phyloP scores from a whole-genome alignment of 1,284 basidiomycete species.

The Cutaneotrichosporon curvatum region DNA sequence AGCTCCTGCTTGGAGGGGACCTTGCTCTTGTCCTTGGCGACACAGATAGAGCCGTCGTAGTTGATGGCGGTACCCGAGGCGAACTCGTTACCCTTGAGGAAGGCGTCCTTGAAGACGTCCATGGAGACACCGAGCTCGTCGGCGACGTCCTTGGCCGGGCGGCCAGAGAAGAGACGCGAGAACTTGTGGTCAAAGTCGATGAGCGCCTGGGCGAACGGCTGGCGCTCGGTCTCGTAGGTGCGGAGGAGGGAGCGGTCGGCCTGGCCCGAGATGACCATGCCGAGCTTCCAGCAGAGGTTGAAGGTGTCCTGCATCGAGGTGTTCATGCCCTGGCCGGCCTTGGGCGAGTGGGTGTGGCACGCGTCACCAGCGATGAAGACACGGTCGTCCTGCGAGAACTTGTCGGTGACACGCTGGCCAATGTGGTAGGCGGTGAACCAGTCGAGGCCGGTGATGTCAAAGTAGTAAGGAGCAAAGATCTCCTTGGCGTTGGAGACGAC shows the following conservation, averaged over 20 bases:
- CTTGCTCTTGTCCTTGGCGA: slow-evolving; percentile 12
- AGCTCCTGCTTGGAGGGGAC: slow-evolving; percentile 7
- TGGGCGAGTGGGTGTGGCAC: slow-evolving; percentile 37
- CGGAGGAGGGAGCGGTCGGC: slow-evolving; percentile 45
- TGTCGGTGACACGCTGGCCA: slow-evolving; percentile 31
- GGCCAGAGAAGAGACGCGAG: slow-evolving; percentile 28
- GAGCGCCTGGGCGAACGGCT: slow-evolving; percentile 26
- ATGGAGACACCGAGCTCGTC: slow-evolving; percentile 18
- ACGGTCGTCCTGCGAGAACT: slow-evolving; percentile 21
- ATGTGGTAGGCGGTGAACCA: slow-evolving; percentile 43
- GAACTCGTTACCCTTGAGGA: slow-evolving; percentile 15
- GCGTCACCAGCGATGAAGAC: slow-evolving; percentile 41
- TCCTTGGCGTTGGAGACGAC: slow-evolving; percentile 32
- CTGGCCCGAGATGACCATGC: slow-evolving; percentile 46
- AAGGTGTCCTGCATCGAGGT: slow-evolving; percentile 31
- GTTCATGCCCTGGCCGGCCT: slow-evolving; percentile 41
- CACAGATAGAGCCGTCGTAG: slow-evolving; percentile 9
- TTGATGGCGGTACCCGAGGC: slow-evolving; percentile 17
- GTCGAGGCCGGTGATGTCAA: slow-evolving; percentile 34
- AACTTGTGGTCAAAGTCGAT: slow-evolving; percentile 37
- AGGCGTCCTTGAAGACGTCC: slow-evolving; percentile 19
- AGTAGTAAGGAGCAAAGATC: slow-evolving; percentile 33
- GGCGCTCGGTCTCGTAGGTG: slow-evolving; percentile 49
- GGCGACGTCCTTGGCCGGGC: slow-evolving; percentile 16
- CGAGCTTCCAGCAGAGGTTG: slow-evolving; percentile 52